A percentile compares a stretch with the other conserved stretches of the same genome.
These are phyloP conservation scores for Vanrija sp. DNA, from an alignment of 1,284 basidiomycete genomes.

Conservation along the genomic window DNA sequence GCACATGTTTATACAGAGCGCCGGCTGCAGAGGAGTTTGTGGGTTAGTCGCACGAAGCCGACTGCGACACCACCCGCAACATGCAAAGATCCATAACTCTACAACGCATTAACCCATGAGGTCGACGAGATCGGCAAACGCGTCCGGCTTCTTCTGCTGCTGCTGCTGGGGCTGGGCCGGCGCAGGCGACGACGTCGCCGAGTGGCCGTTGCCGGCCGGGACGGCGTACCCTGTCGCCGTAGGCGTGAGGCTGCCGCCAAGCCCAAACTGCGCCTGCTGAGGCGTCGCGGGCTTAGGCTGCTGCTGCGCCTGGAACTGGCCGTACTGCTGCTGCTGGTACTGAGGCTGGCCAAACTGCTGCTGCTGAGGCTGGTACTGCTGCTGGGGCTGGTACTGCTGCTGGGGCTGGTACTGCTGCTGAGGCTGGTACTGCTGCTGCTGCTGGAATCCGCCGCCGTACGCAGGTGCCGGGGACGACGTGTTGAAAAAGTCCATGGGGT, in stretches of 20 bases:
- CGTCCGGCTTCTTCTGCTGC: constrained; percentile 42
- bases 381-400: constrained; percentile 9
- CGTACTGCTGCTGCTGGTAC: constrained; percentile 5
- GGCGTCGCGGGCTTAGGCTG: constrained; percentile 3
- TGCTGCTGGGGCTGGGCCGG: constrained; percentile 12
- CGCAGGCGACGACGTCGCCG: not conserved
- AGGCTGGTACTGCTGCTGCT: constrained; percentile 10
- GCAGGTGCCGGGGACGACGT: not conserved
- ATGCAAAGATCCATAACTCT: constrained; percentile 1
- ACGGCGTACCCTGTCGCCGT: constrained; percentile 3
- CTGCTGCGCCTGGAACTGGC: constrained; percentile 9
- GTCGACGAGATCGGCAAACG: constrained; percentile 49
- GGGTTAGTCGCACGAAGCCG: no score
- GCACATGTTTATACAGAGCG: no score
- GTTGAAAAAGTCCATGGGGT: constrained; percentile 48
- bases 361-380: constrained; percentile 1
- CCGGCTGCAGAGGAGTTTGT: no score
- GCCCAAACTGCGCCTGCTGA: constrained; percentile 8
- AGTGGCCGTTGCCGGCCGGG: constrained; percentile 5
- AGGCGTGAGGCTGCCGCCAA: constrained; percentile 12
- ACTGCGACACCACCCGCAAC: not conserved
- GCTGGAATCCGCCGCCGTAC: constrained; percentile 3
- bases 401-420: constrained; percentile 10
- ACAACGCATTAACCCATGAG: constrained; percentile 32
- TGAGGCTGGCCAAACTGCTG: constrained; percentile 3